These are phyloP conservation scores for Metarhizium humberi DNA, from an alignment of 2,329 filamentous ascomycete species.

Conservation along the genomic window DNA sequence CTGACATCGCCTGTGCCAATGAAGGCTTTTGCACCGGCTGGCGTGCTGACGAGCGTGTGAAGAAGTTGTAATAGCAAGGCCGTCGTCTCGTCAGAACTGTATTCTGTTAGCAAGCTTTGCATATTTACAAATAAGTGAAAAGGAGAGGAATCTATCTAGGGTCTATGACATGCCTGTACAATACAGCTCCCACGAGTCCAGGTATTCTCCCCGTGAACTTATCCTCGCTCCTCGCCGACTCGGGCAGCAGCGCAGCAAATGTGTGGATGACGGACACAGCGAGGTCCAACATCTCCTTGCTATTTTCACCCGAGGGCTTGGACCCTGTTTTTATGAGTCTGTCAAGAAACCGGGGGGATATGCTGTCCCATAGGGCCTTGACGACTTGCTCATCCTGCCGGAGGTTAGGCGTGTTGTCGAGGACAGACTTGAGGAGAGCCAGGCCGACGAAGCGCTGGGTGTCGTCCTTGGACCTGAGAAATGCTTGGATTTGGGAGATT, in stretches of 20 bases:
- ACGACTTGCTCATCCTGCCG: conserved; percentile 37
- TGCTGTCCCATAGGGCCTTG: conserved; percentile 45
- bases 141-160: too few species aligned
- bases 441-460: conserved; percentile 61
- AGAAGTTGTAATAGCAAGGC: conserved; percentile 47
- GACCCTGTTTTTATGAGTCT: conserved; percentile 49
- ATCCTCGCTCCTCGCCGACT: conserved; percentile 29
- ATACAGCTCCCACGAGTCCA: conserved; percentile 40
- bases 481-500: conserved; percentile 39
- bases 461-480: conserved; percentile 53
- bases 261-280: conserved; percentile 54
- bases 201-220: conserved; percentile 45
- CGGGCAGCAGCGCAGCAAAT: conserved; percentile 48
- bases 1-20: conserved; percentile 40
- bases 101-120: background rate
- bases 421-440: conserved; percentile 54
- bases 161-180: conserved; percentile 37
- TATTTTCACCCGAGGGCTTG: conserved; percentile 30
- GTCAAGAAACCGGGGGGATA: conserved; percentile 56
- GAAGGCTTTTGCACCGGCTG: conserved; percentile 39
- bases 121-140: background rate
- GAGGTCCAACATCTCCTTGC: conserved; percentile 52
- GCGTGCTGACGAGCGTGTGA: conserved; percentile 42
- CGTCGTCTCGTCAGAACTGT: conserved; percentile 43
- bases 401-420: conserved; percentile 50